phyloP scores from a whole-genome alignment of 78 protist genomes.

The Chrysochromulina parva region DNA sequence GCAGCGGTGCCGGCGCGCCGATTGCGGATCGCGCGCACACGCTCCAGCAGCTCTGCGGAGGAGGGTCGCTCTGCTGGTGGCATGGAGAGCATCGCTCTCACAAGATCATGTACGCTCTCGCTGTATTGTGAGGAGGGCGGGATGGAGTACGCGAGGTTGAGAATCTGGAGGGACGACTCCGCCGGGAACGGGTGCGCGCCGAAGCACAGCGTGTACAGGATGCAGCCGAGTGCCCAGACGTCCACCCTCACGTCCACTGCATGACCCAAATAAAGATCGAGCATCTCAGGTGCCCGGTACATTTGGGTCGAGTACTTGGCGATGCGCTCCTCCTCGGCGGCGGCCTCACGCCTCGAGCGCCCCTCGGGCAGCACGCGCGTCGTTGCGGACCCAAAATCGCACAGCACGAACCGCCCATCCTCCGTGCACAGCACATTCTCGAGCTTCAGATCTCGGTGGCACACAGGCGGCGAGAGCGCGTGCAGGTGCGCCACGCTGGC shows the following conservation, averaged over 20 bases:
- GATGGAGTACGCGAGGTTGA: too few species aligned
- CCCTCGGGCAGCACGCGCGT: not conserved
- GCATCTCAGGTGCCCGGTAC: slow-evolving; percentile 45
- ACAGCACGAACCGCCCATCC: not conserved
- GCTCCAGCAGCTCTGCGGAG: too few species aligned
- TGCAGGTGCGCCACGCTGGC: slow-evolving; percentile 34
- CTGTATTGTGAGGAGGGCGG: too few species aligned
- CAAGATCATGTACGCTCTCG: too few species aligned
- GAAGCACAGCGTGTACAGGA: not conserved
- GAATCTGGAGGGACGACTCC: not conserved
- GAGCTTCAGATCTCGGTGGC: slow-evolving; percentile 46
- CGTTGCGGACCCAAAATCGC: slow-evolving; percentile 49
- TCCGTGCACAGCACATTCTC: slow-evolving; percentile 13
- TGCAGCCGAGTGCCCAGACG: slow-evolving; percentile 15
- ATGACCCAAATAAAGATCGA: not conserved
- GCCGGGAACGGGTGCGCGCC: not conserved
- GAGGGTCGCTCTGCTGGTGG: too few species aligned
- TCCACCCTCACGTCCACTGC: not conserved
- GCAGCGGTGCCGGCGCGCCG: too few species aligned
- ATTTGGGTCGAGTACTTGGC: not conserved
- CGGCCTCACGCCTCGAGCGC: not conserved
- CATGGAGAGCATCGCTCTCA: too few species aligned
- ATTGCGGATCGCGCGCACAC: too few species aligned
- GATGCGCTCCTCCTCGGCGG: slow-evolving; percentile 31
- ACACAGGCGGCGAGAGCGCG: slow-evolving; percentile 18